Base-by-base conservation (phyloP, 192 early-diverging fungal genomes). In the Glomus cerebriforme region DNA sequence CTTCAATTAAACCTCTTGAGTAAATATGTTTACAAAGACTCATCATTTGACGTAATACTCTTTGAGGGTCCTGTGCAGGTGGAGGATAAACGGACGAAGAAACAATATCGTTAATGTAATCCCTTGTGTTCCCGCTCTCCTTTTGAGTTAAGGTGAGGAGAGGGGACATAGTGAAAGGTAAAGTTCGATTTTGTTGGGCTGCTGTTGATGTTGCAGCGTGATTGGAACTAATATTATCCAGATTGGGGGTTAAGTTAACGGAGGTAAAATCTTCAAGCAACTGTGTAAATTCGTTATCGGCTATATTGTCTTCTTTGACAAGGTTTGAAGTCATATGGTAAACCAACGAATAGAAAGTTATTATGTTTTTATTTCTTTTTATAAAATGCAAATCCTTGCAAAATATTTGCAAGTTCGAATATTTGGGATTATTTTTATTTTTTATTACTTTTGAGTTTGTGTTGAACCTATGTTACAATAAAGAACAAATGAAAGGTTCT, bases 21-120 rank as follows among this genome's bases (percentile, higher is more conserved):
- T 83, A 85, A 64, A 90, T 84, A 66, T 90, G 88, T 35, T 69
- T 69, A 29, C 82, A 75, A 24, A 89, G 69, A 45, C 37, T 39
- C 19, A 73, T 69, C 75, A 85, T 77, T 47, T 81, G 75, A 22
- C 60, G 74, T 39, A 85, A 34, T 22, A 79, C 54, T 34, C 77
- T 67, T 59, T 78, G 77, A 58, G 66, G 77, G 39, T 78, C 77
- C 34, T 78, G 77, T 17, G 77, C 54, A 32, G 63, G 60, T 35
- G 65, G 77, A 13, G 64, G 77, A 34, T 67, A 59, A n/a, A 31
- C 37, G 13, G 65, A 67, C 54, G 77, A 78, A 54, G 77, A 69
- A 59, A 43, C 64, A 35, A 59, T 69, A 27, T 69, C 77, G 32
- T 37, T 58, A 37, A 69, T 29, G 49, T 78, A 78, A 59, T 78